phyloP scores from a whole-genome alignment of 345 rosid species.

The Erucastrum elatum region DNA sequence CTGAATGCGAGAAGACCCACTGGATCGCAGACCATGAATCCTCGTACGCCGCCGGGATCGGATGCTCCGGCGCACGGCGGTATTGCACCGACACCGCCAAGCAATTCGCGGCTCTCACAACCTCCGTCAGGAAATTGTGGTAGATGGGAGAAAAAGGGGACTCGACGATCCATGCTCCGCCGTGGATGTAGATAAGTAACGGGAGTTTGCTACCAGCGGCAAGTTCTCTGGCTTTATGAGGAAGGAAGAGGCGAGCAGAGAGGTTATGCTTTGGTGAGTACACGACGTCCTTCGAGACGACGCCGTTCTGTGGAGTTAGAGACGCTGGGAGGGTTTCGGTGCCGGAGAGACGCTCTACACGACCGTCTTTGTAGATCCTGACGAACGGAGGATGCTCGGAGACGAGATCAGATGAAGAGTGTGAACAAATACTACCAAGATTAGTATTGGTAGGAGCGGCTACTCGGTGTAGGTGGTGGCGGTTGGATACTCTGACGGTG shows the following conservation, averaged over 20 bases:
- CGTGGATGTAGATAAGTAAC: slow-evolving; percentile 57
- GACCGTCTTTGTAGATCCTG: slow-evolving; percentile 50
- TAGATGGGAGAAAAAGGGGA: slow-evolving; percentile 42
- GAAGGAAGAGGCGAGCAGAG: slow-evolving; percentile 55
- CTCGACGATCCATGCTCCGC: slow-evolving; percentile 49
- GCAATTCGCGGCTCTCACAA: slow-evolving; percentile 42
- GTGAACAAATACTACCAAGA: neutral
- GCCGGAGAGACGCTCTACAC: slow-evolving; percentile 43
- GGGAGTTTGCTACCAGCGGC: slow-evolving; percentile 31
- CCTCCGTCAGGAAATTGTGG: slow-evolving; percentile 38
- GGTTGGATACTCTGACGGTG: slow-evolving; percentile 28
- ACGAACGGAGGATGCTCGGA: slow-evolving; percentile 37
- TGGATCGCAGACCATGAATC: slow-evolving; percentile 54
- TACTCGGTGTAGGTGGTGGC: slow-evolving; percentile 19
- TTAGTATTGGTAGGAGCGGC: slow-evolving; percentile 33
- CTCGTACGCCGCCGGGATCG: slow-evolving; percentile 48
- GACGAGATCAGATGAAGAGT: slow-evolving; percentile 24
- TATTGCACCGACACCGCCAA: slow-evolving; percentile 48
- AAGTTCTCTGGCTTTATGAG: slow-evolving; percentile 17
- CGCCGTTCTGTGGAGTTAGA: slow-evolving; percentile 30
- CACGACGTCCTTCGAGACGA: slow-evolving; percentile 49
- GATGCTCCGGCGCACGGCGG: slow-evolving; percentile 52
- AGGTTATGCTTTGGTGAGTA: slow-evolving; percentile 25
- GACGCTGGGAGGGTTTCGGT: slow-evolving; percentile 48
- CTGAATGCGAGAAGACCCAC: slow-evolving; percentile 42